Base-by-base conservation (phyloP, 2,329 filamentous ascomycete genomes). In the Dissoconium aciculare region DNA sequence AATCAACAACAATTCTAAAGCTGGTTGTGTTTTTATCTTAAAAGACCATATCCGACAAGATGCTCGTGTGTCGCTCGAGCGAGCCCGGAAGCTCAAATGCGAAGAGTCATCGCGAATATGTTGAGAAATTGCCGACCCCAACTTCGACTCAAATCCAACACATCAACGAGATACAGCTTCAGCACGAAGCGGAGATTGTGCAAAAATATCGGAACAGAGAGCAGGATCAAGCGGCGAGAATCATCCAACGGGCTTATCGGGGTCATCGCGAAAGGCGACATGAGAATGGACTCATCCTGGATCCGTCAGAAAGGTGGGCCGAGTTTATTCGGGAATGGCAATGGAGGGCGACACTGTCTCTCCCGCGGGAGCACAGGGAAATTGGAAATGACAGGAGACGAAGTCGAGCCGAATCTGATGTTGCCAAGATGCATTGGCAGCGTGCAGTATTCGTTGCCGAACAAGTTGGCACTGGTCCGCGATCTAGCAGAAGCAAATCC, bases 201-300 rank as follows among this genome's bases (percentile, higher is more conserved):
- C 27, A 32, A 15, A 47, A 44, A 32, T 50, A 51, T 27, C 42
- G 45, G 28, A 32, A 34, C 5, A 24, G 32, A 19, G 37, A 47
- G 15, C 43, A 45, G 30, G 39, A 40, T 11, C 40, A 43, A 27
- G 51, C 52, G 8, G 51, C 50, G 3, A 40, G 37, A 17, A 43
- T 41, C 25, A 54, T 54, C 13, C 51, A 54, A 37, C 71, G 76
- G 42, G 77, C 74, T 11, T 91, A 85, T 50, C 68, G 82, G 21
- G 81, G 81, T 5, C 81, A 89, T 53, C 69, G 78, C 30, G 66
- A 71, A 29, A 67, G 82, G 25, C 62, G 82, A 28, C 74, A 83
- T 51, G 63, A 87, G 39, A 54, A 68, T 17, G 82, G 81, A 0
- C 61, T 78, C 38, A 69, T 67, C 2, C 52, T 91, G 14, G 69